phyloP scores from a whole-genome alignment of 257 asterid species.

The Lithospermum erythrorhizon region DNA sequence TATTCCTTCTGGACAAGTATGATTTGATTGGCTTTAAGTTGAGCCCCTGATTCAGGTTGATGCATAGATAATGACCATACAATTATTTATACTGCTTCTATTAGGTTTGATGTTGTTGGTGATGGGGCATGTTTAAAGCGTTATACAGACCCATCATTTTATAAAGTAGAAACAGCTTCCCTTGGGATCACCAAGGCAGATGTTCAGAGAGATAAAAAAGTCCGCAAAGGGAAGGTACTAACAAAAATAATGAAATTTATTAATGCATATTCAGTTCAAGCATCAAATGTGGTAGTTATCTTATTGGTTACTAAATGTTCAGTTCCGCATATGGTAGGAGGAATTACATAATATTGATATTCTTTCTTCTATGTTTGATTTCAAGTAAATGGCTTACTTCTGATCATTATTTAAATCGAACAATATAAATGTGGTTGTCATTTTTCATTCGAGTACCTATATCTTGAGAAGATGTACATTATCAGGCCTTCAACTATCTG shows the following conservation, averaged over 20 bases:
- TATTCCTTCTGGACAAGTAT: slow-evolving; percentile 96
- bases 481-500: no score
- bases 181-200: slow-evolving; percentile 30
- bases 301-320: not conserved
- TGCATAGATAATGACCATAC: not conserved
- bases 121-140: slow-evolving; percentile 98
- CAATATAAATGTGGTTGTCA: no score
- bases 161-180: slow-evolving; percentile 47
- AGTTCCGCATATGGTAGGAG: not conserved
- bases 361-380: not conserved
- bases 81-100: not conserved
- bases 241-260: not conserved
- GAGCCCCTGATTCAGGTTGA: not conserved
- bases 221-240: slow-evolving; percentile 73
- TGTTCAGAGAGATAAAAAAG: slow-evolving; percentile 63
- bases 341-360: not conserved
- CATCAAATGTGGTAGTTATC: not conserved
- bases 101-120: slow-evolving; percentile 94
- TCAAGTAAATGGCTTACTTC: no score
- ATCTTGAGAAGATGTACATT: no score
- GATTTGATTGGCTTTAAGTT: slow-evolving; percentile 5
- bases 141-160: slow-evolving; percentile 88
- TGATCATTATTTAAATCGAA: no score
- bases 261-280: not conserved
- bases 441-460: no score